Conservation (phyloP, 208 protist genomes). For the Balamuthia mandrillaris region DNA sequence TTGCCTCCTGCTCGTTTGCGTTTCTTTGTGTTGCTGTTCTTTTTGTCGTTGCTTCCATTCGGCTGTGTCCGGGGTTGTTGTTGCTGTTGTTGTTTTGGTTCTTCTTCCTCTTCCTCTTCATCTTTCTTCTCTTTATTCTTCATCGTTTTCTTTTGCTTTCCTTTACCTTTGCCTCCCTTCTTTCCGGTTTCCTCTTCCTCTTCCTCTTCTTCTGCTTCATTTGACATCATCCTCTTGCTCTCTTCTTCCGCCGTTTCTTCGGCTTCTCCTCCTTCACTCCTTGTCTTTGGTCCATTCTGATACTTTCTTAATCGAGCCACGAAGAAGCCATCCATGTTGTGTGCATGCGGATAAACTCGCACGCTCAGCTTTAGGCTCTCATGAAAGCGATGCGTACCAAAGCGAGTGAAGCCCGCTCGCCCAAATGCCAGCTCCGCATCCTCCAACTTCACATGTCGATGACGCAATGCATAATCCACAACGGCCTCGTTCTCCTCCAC, state of each 20-base stretch:
- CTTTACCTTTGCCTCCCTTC: too few species aligned
- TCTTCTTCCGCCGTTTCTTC: constrained; percentile 7
- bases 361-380: constrained; percentile 58
- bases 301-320: constrained; percentile 96
- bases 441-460: constrained; percentile 88
- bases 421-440: constrained; percentile 76
- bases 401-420: constrained; percentile 51
- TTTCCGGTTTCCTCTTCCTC: background rate
- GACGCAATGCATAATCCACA: constrained; percentile 92
- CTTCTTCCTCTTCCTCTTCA: too few species aligned
- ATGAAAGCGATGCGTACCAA: constrained; percentile 60
- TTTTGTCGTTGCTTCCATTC: too few species aligned
- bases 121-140: too few species aligned
- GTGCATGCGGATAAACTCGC: constrained; percentile 94
- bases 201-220: background rate
- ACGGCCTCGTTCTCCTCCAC: constrained; percentile 97
- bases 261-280: constrained; percentile 49
- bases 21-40: too few species aligned
- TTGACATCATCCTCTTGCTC: background rate
- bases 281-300: constrained; percentile 54
- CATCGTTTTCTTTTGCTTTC: too few species aligned
- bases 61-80: too few species aligned
- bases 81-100: too few species aligned
- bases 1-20: too few species aligned
- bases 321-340: constrained; percentile 99